Evolutionary conservation across 805 yeast species (phyloP).

Genomic region (Lachancea nothofagi): DNA sequence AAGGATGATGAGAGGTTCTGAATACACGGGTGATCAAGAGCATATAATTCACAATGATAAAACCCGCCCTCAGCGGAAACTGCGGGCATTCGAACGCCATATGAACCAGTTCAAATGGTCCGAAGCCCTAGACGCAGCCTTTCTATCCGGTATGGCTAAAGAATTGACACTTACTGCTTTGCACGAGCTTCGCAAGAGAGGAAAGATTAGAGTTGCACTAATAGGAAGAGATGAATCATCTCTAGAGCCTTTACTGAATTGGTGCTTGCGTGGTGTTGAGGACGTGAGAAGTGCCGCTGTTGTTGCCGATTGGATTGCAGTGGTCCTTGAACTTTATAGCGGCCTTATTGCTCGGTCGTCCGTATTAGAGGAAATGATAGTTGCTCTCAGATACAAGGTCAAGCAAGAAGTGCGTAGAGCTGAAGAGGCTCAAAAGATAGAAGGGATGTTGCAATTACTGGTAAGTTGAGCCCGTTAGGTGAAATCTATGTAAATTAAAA

Average conservation of each 20-base stretch:
- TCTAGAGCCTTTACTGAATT: slow-evolving; percentile 77
- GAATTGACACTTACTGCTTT: slow-evolving; percentile 79
- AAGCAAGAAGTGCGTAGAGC: slow-evolving; percentile 69
- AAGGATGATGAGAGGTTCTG: slow-evolving; percentile 85
- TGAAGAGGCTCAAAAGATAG: slow-evolving; percentile 79
- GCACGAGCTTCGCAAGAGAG: slow-evolving; percentile 80
- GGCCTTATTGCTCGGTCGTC: slow-evolving; percentile 67
- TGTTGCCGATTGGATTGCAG: slow-evolving; percentile 69
- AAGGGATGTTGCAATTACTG: slow-evolving; percentile 88
- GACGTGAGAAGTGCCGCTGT: slow-evolving; percentile 63
- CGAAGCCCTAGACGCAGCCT: slow-evolving; percentile 87
- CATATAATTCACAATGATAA: slow-evolving; percentile 61
- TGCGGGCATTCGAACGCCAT: slow-evolving; percentile 76
- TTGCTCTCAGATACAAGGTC: slow-evolving; percentile 55
- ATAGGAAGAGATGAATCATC: slow-evolving; percentile 79
- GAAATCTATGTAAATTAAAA: neutral
- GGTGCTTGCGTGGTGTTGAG: slow-evolving; percentile 73
- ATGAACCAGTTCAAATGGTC: slow-evolving; percentile 86
- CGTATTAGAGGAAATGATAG: slow-evolving; percentile 66
- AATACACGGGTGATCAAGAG: slow-evolving; percentile 86
- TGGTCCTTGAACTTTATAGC: slow-evolving; percentile 70
- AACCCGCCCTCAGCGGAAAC: slow-evolving; percentile 50
- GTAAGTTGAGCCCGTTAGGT: slow-evolving; percentile 35
- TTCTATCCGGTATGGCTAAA: slow-evolving; percentile 68
- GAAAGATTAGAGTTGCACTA: slow-evolving; percentile 79